phyloP scores from a whole-genome alignment of 805 yeast genomes.

The Pichia insulana region DNA sequence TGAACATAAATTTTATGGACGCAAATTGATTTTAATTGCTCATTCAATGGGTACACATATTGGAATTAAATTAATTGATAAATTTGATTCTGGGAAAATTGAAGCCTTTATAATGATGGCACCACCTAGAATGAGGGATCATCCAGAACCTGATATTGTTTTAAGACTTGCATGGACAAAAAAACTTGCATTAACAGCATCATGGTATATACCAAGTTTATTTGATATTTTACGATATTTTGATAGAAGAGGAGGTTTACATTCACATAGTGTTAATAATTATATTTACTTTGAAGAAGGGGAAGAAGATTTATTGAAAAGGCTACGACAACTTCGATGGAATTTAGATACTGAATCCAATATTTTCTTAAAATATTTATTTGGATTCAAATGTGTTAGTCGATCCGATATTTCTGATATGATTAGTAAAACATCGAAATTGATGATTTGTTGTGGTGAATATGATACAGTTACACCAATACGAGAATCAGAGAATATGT shows the following conservation, averaged over 20 bases:
- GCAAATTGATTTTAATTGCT: constrained; percentile 37
- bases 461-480: constrained; percentile 48
- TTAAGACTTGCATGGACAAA: constrained; percentile 14
- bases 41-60: constrained; percentile 55
- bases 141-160: constrained; percentile 1
- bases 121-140: constrained; percentile 31
- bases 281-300: constrained; percentile 33
- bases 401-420: constrained; percentile 36
- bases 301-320: constrained; percentile 26
- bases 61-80: constrained; percentile 32
- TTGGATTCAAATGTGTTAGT: constrained; percentile 39
- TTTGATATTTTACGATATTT: constrained; percentile 47
- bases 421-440: constrained; percentile 32
- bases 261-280: constrained; percentile 50
- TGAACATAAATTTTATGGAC: constrained; percentile 31
- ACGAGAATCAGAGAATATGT: constrained; percentile 1
- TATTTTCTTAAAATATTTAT: constrained; percentile 44
- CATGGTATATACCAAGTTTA: constrained; percentile 33
- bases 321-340: constrained; percentile 57
- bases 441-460: constrained; percentile 48
- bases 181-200: constrained; percentile 22
- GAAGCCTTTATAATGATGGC: constrained; percentile 41
- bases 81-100: constrained; percentile 30
- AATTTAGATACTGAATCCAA: constrained; percentile 54
- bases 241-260: constrained; percentile 57